A percentile compares a stretch with the other conserved stretches of the same genome.
Conservation (phyloP, 2,329 filamentous ascomycete genomes). For the Colletotrichum camelliae region DNA sequence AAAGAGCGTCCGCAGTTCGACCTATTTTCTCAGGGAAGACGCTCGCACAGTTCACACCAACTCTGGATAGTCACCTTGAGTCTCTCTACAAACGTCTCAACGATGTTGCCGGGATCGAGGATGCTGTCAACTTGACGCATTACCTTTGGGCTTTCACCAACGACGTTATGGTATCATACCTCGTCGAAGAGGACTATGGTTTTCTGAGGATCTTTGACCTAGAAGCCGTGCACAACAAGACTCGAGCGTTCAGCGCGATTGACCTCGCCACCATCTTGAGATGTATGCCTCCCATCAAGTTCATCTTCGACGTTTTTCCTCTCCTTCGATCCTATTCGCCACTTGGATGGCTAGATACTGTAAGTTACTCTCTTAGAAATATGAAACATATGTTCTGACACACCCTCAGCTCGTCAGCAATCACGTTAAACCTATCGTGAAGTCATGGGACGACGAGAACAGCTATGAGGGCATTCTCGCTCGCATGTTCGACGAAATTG, state of each 20-base stretch:
- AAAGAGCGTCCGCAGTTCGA: constrained; percentile 17
- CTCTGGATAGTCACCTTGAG: constrained; percentile 5
- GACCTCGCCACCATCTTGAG: constrained; percentile 21
- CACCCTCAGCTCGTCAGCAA: not conserved
- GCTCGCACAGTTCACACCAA: not conserved
- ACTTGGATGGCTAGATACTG: constrained; percentile 22
- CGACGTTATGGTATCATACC: constrained; percentile 24
- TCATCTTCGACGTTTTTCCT: constrained; percentile 7
- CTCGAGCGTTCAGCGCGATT: constrained; percentile 23
- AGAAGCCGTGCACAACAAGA: constrained; percentile 9
- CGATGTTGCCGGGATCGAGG: not conserved
- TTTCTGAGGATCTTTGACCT: constrained; percentile 14
- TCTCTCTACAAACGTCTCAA: not conserved
- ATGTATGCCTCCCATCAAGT: constrained; percentile 20
- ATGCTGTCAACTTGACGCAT: constrained; percentile 4
- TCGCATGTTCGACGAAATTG: constrained; percentile 13
- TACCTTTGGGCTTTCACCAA: constrained; percentile 23
- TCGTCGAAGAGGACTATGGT: constrained; percentile 14
- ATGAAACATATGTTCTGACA: not conserved
- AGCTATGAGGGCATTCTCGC: not conserved
- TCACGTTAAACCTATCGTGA: not conserved
- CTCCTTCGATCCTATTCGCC: constrained; percentile 14
- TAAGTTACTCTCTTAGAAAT: not conserved
- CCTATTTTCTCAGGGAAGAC: constrained; percentile 22
- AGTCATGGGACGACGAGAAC: constrained; percentile 1